phyloP scores from a whole-genome alignment of 2,329 filamentous ascomycete genomes.

The Colletotrichum spinosum region DNA sequence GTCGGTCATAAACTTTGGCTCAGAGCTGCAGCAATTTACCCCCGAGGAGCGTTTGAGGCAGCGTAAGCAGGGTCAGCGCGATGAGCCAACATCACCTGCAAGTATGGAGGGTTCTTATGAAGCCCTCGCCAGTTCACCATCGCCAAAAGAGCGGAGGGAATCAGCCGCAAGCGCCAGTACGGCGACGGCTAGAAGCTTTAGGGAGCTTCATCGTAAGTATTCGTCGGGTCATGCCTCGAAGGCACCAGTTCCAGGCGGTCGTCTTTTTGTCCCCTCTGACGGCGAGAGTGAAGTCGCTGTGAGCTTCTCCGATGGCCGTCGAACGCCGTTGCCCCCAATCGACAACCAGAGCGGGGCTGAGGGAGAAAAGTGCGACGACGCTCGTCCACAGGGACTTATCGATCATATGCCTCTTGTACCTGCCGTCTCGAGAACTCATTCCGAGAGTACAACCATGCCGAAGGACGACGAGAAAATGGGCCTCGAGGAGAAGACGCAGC shows the following conservation, averaged over 20 bases:
- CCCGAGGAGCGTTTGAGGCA: constrained; percentile 78
- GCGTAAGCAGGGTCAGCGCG: constrained; percentile 63
- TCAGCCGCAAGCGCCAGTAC: constrained; percentile 76
- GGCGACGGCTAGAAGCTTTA: constrained; percentile 74
- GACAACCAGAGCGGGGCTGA: constrained; percentile 52
- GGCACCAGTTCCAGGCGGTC: constrained; percentile 52
- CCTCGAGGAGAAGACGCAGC: constrained; percentile 41
- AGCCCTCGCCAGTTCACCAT: constrained; percentile 57
- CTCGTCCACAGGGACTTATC: constrained; percentile 13
- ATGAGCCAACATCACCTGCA: constrained; percentile 52
- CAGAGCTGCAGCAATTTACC: constrained; percentile 85
- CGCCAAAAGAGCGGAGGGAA: constrained; percentile 64
- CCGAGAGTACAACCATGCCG: constrained; percentile 1
- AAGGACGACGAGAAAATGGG: constrained; percentile 38
- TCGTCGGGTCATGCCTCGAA: constrained; percentile 63
- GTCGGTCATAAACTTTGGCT: constrained; percentile 94
- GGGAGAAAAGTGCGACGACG: constrained; percentile 8
- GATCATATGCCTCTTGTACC: background rate
- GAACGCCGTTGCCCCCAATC: constrained; percentile 66
- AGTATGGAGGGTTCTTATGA: constrained; percentile 60
- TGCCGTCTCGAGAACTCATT: constrained; percentile 3
- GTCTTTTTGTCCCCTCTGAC: constrained; percentile 62
- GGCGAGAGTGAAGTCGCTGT: constrained; percentile 71
- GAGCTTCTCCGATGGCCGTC: constrained; percentile 69
- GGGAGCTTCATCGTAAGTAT: constrained; percentile 71